A percentile compares a stretch with the other conserved stretches of the same genome.
These are phyloP conservation scores for Globomyces sp. DNA, from an alignment of 371 early-diverging fungal species.

Conservation along the genomic window DNA sequence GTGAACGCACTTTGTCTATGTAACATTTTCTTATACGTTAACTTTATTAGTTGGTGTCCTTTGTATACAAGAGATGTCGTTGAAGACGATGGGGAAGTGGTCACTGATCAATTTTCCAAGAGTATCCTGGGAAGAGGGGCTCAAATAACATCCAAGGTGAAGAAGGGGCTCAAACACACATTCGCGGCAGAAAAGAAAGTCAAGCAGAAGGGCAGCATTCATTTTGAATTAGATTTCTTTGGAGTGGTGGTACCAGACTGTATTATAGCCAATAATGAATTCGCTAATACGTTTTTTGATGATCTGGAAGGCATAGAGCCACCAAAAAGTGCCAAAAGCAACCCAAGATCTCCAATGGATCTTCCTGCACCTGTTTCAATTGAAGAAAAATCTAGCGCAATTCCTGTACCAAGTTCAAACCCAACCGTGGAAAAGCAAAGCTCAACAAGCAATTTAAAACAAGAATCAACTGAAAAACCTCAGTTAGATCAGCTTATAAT, in stretches of 20 bases:
- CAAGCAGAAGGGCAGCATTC: conserved; percentile 41
- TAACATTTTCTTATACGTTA: neutral
- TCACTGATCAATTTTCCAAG: conserved; percentile 3
- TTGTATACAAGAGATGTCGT: conserved; percentile 14
- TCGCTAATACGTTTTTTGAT: no score
- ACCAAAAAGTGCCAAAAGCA: no score
- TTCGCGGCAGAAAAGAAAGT: neutral
- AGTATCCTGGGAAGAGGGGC: conserved; percentile 3
- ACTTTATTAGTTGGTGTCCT: neutral
- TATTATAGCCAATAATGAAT: no score
- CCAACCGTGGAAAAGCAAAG: neutral
- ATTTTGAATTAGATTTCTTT: conserved; percentile 43
- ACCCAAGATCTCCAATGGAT: no score
- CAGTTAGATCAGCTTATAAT: neutral
- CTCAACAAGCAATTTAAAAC: neutral
- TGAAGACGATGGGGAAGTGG: conserved; percentile 1
- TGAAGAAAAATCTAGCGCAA: no score
- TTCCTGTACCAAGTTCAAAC: neutral
- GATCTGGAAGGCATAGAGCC: no score
- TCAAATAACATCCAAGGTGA: conserved; percentile 1
- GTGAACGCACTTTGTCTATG: conserved; percentile 14
- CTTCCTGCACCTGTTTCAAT: no score
- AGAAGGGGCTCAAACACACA: conserved; percentile 28
- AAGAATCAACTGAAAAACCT: neutral
- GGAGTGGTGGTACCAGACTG: no score